phyloP scores from a whole-genome alignment of 2,329 filamentous ascomycete species.

The Colletotrichum salicis region DNA sequence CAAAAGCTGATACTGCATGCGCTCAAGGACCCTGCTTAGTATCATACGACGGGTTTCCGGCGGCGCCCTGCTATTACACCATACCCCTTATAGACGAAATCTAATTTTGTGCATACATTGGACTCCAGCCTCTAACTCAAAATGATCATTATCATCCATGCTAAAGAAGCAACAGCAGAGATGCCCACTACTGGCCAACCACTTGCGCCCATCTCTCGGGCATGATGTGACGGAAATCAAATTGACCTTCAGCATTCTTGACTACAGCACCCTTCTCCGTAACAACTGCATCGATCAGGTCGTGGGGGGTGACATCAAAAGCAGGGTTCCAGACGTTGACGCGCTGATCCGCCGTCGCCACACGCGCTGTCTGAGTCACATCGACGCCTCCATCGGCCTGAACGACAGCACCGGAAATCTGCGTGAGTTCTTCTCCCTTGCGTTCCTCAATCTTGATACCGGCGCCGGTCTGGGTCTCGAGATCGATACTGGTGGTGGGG shows the following conservation, averaged over 20 bases:
- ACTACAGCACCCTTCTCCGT: conserved; percentile 91
- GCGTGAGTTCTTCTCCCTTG: conserved; percentile 82
- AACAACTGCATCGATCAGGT: conserved; percentile 91
- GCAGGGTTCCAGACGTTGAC: conserved; percentile 96
- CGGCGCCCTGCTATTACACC: not conserved
- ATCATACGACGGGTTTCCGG: not conserved
- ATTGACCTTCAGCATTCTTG: conserved; percentile 77
- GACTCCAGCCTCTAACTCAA: not conserved
- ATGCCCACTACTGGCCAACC: conserved; percentile 8
- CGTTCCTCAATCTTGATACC: conserved; percentile 94
- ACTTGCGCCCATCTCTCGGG: conserved; percentile 63
- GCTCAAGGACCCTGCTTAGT: conserved; percentile 42
- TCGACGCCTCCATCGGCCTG: conserved; percentile 72
- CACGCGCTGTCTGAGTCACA: conserved; percentile 70
- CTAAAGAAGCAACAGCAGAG: not conserved
- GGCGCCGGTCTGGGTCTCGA: conserved; percentile 79
- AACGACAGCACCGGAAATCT: conserved; percentile 81
- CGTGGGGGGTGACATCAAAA: conserved; percentile 92
- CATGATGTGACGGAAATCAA: conserved; percentile 70
- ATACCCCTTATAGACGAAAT: not conserved
- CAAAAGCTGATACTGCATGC: conserved; percentile 73
- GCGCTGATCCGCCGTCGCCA: conserved; percentile 81
- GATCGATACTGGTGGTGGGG: conserved; percentile 92
- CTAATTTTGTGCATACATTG: not conserved
- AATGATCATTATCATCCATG: not conserved